phyloP scores from a whole-genome alignment of 2,329 filamentous ascomycete species.

The Colletotrichum neosansevieriae region DNA sequence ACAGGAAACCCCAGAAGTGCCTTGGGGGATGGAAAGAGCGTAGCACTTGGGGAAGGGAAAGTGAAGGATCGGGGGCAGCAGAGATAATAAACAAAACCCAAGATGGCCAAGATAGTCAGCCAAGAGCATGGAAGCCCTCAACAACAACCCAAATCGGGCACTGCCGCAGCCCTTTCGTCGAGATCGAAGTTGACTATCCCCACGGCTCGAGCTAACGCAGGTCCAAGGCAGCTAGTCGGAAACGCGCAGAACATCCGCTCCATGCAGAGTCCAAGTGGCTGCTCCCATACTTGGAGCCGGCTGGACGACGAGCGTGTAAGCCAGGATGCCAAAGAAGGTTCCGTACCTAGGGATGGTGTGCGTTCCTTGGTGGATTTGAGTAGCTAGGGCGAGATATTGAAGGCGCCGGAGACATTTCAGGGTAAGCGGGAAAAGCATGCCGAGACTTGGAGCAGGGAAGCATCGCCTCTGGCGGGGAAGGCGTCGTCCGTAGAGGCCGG shows the following conservation, averaged over 20 bases:
- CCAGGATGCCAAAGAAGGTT: conserved; percentile 4
- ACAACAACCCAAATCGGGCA: conserved; percentile 2
- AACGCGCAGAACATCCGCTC: conserved; percentile 6
- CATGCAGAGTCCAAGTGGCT: not conserved
- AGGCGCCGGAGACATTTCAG: conserved; percentile 37
- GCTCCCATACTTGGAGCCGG: conserved; percentile 15
- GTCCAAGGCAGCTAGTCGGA: conserved; percentile 12
- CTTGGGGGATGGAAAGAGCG: not conserved
- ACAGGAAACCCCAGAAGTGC: conserved; percentile 12
- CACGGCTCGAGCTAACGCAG: conserved; percentile 24
- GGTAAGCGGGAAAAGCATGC: conserved; percentile 30
- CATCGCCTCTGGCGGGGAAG: not conserved
- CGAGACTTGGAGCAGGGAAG: conserved; percentile 31
- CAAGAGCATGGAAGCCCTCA: conserved; percentile 5
- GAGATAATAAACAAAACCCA: conserved; percentile 36
- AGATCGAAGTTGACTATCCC: conserved; percentile 11
- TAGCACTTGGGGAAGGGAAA: not conserved
- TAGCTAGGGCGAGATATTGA: conserved; percentile 38
- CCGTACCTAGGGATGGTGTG: conserved; percentile 32
- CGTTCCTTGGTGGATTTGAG: conserved; percentile 27
- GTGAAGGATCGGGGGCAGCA: not conserved
- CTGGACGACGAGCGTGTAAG: conserved; percentile 14
- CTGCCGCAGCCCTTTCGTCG: conserved; percentile 14
- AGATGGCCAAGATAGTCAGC: conserved; percentile 16
- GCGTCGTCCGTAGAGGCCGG: not conserved